Evolutionary conservation across 352 stramenopile genomes (phyloP).

Genomic region (Phytophthora aleatoria): DNA sequence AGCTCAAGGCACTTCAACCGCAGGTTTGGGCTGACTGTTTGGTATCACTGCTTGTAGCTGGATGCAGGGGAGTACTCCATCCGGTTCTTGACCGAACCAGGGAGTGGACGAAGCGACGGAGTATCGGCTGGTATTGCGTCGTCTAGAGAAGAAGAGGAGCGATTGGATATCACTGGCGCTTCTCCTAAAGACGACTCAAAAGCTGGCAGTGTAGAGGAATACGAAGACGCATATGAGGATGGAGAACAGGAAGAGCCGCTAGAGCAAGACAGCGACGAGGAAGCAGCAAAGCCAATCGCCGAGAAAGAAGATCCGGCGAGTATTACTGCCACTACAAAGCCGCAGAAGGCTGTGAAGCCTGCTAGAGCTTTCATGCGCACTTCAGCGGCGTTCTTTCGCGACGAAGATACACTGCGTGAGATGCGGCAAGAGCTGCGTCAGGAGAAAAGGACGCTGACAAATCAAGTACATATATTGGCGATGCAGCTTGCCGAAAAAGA

Average conservation of each 20-base stretch:
- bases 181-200: constrained; percentile 2
- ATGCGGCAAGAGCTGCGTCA: constrained; percentile 40
- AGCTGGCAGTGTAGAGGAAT: constrained; percentile 10
- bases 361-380: constrained; percentile 27
- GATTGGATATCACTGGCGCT: constrained; percentile 18
- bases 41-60: constrained; percentile 12
- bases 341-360: constrained; percentile 6
- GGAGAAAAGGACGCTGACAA: constrained; percentile 45
- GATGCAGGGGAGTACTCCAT: constrained; percentile 31
- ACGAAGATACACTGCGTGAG: constrained; percentile 55
- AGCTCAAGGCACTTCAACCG: background rate
- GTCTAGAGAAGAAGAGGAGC: constrained; percentile 29
- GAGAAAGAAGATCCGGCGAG: constrained; percentile 1
- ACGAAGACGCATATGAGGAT: constrained; percentile 23
- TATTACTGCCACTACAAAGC: background rate
- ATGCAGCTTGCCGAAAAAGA: constrained; percentile 46
- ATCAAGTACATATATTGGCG: constrained; percentile 38
- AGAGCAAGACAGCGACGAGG: constrained; percentile 8
- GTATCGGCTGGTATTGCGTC: constrained; percentile 16
- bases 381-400: constrained; percentile 50
- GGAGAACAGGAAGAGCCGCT: background rate
- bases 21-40: constrained; percentile 1
- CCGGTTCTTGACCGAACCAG: constrained; percentile 15
- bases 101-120: constrained; percentile 11
- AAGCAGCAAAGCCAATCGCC: background rate